Base-by-base conservation (phyloP, 352 stramenopile genomes). In the Phytopythium vexans region DNA sequence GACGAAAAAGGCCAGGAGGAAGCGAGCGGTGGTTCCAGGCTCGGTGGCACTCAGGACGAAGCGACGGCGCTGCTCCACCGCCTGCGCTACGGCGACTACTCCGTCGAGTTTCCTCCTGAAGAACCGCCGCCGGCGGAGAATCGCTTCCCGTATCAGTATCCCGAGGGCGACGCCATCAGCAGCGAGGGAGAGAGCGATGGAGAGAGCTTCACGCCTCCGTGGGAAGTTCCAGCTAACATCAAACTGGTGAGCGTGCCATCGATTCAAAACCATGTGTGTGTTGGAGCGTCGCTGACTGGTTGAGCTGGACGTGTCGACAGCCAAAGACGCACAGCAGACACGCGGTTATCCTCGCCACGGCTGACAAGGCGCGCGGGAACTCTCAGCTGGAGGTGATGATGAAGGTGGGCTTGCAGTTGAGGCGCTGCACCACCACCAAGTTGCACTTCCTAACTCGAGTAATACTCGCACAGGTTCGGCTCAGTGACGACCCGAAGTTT, bases 351-450 rank as follows among this genome's bases (percentile, higher is more conserved):
- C 45, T 64, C 52, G 65, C 71, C 32, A 81, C 73, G 2, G 73
- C 73, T 6, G 73, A 71, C 42, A 81, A 75, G 21, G 70, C 67
- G 32, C 68, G 70, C 27, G 54, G 48, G 3, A 48, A 75, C 49
- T 55, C 62, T 16, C 73, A 79, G 42, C 49, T 84, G 6, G 70
- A 82, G 50, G 60, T 82, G 11, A 69, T 84, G 66, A 49, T 82
- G 48, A 76, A 75, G 56, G 69, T 75, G 52, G 35, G 65, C 46
- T 4, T 3, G 4, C 15, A 34, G 10, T 12, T 43, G 39, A 15
- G 12, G 12, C 21, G 39, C 39, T 43, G 39, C 12, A 43, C n/a
- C 12, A 43, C n/a, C 12, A 27, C 12, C 39, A 15, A 7, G 39
- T 43, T 7, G 39, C 8, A 14, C 37, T 41, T 41, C 39, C 6